Conservation (phyloP, 2,329 filamentous ascomycete genomes). For the Didymella segeticola region DNA sequence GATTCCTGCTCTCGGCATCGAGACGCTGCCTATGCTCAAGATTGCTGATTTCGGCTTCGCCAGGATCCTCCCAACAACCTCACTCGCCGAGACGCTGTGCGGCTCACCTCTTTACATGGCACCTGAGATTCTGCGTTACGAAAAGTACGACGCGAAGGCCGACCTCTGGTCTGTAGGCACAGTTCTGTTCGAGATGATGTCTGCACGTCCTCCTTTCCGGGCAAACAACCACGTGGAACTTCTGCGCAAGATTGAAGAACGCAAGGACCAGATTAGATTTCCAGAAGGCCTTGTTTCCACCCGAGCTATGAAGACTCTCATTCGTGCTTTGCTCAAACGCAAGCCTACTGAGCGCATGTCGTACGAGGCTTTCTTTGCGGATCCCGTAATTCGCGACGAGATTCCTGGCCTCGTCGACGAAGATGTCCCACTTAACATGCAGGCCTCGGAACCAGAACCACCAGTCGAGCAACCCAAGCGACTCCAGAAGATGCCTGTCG, state of each 20-base stretch:
- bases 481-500: slow-evolving; percentile 37
- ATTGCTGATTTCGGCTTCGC: slow-evolving; percentile 99
- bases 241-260: slow-evolving; percentile 86
- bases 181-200: slow-evolving; percentile 94
- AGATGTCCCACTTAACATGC: slow-evolving; percentile 61
- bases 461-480: slow-evolving; percentile 32
- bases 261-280: slow-evolving; percentile 86
- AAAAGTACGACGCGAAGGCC: slow-evolving; percentile 96
- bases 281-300: slow-evolving; percentile 74
- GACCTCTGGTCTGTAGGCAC: slow-evolving; percentile 98
- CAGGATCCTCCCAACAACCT: slow-evolving; percentile 85
- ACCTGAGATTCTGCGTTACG: slow-evolving; percentile 94
- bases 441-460: slow-evolving; percentile 37
- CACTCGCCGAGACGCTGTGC: slow-evolving; percentile 93
- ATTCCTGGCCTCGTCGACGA: slow-evolving; percentile 85
- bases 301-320: slow-evolving; percentile 78
- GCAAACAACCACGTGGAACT: slow-evolving; percentile 95
- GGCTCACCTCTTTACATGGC: slow-evolving; percentile 99
- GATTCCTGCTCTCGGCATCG: slow-evolving; percentile 79
- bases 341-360: slow-evolving; percentile 84
- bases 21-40: slow-evolving; percentile 92
- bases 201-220: slow-evolving; percentile 86
- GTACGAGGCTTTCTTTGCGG: slow-evolving; percentile 84
- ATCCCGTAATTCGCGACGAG: slow-evolving; percentile 72
- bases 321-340: slow-evolving; percentile 81